A percentile compares a stretch with the other conserved stretches of the same genome.
Conservation (phyloP, 768 basidiomycete species). For the Suillus decipiens region DNA sequence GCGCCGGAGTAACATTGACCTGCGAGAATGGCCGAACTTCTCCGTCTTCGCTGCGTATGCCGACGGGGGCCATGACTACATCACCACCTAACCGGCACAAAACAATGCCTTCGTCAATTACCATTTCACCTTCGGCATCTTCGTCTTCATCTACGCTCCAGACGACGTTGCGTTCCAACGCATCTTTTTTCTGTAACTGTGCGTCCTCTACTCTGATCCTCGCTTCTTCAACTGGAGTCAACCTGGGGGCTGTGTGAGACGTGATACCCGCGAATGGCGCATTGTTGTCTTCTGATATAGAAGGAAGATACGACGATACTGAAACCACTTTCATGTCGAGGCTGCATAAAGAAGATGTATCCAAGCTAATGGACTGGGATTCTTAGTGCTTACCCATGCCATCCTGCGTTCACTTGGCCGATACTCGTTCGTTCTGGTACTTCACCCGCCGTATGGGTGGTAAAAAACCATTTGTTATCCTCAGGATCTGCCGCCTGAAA, state of each 20-base stretch:
- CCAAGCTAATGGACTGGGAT: background rate
- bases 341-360: slow-evolving; percentile 36
- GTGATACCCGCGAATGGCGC: slow-evolving; percentile 55
- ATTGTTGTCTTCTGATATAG: slow-evolving; percentile 56
- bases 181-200: slow-evolving; percentile 64
- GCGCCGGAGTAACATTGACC: slow-evolving; percentile 24
- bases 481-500: slow-evolving; percentile 72
- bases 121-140: slow-evolving; percentile 62
- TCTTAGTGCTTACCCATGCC: slow-evolving; percentile 58
- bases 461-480: slow-evolving; percentile 79
- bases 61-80: slow-evolving; percentile 45
- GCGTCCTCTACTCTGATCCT: slow-evolving; percentile 52
- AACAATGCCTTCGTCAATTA: slow-evolving; percentile 29
- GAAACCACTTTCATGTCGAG: slow-evolving; percentile 74
- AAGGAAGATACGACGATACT: slow-evolving; percentile 72
- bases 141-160: slow-evolving; percentile 63
- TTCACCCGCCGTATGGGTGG: slow-evolving; percentile 73
- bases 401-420: slow-evolving; percentile 68
- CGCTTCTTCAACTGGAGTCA: slow-evolving; percentile 63
- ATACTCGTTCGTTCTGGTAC: slow-evolving; percentile 72
- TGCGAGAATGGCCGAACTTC: slow-evolving; percentile 43
- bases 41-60: slow-evolving; percentile 59
- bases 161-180: slow-evolving; percentile 57
- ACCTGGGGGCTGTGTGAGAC: slow-evolving; percentile 33
- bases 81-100: slow-evolving; percentile 23